Evolutionary conservation across 345 rosid genomes (phyloP).

Genomic region (Linum trigynum): DNA sequence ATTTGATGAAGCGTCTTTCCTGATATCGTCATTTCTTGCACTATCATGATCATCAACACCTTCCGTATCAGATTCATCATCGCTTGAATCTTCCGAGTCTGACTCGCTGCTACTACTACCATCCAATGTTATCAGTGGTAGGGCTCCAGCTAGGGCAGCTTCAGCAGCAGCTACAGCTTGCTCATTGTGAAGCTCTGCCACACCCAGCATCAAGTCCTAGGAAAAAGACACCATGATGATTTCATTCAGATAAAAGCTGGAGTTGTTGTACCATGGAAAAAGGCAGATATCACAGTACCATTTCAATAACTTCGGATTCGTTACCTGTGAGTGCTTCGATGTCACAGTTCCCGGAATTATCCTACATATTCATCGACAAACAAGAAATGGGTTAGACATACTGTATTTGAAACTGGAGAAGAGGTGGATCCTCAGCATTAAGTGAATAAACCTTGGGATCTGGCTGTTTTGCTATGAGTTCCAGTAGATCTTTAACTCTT

Average conservation of each 20-base stretch:
- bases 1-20: too few relatives aligned
- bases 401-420: not conserved
- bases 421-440: not conserved
- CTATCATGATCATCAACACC: too few relatives aligned
- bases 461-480: slow-evolving; percentile 52
- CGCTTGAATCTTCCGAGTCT: too few relatives aligned
- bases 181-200: slow-evolving; percentile 85
- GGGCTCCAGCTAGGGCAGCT: slow-evolving; percentile 45
- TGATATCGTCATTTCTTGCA: too few relatives aligned
- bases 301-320: slow-evolving; percentile 64
- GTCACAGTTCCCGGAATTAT: slow-evolving; percentile 44
- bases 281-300: slow-evolving; percentile 33
- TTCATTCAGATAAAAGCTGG: not conserved
- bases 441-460: slow-evolving; percentile 41
- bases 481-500: slow-evolving; percentile 60
- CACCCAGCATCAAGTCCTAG: slow-evolving; percentile 77
- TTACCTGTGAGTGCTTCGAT: slow-evolving; percentile 66
- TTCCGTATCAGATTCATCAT: too few relatives aligned
- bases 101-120: too few relatives aligned
- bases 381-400: not conserved
- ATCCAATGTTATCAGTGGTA: slow-evolving; percentile 10
- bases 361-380: slow-evolving; percentile 22
- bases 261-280: not conserved
- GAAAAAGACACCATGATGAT: not conserved
- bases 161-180: slow-evolving; percentile 82